phyloP scores from a whole-genome alignment of 192 early-diverging fungal species.

The Coemansia sp. region DNA sequence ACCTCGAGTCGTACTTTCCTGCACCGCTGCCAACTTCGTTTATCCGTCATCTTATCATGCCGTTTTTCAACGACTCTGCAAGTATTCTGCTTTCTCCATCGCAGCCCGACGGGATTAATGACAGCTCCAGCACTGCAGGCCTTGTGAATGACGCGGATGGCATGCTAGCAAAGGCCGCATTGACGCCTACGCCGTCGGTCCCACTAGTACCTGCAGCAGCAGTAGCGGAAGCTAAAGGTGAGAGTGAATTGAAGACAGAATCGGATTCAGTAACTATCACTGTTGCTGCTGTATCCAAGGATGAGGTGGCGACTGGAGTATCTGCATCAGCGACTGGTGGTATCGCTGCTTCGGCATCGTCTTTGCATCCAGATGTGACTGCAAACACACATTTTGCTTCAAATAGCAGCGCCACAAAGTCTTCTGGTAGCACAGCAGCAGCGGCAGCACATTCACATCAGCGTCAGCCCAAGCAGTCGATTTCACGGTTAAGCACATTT shows the following conservation, averaged over 20 bases:
- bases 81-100: conserved; percentile 16
- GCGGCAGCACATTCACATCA: conserved; percentile 1
- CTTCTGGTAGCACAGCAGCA: background rate
- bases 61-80: conserved; percentile 45
- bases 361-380: background rate
- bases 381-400: background rate
- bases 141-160: background rate
- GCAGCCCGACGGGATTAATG: background rate
- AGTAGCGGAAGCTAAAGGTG: background rate
- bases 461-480: conserved; percentile 23
- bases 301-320: too few species aligned
- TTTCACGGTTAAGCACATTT: conserved; percentile 49
- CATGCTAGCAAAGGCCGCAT: background rate
- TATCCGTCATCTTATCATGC: conserved; percentile 54
- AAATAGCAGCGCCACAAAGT: conserved; percentile 9
- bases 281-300: too few species aligned
- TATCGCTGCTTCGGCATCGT: background rate
- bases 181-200: background rate
- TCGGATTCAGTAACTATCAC: background rate
- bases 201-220: background rate
- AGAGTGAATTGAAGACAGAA: background rate
- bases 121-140: background rate
- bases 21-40: conserved; percentile 60
- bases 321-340: background rate
- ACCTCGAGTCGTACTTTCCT: conserved; percentile 66